A percentile compares a stretch with the other conserved stretches of the same genome.
phyloP scores from a whole-genome alignment of 768 basidiomycete species.

The Clitopilus passeckerianus region DNA sequence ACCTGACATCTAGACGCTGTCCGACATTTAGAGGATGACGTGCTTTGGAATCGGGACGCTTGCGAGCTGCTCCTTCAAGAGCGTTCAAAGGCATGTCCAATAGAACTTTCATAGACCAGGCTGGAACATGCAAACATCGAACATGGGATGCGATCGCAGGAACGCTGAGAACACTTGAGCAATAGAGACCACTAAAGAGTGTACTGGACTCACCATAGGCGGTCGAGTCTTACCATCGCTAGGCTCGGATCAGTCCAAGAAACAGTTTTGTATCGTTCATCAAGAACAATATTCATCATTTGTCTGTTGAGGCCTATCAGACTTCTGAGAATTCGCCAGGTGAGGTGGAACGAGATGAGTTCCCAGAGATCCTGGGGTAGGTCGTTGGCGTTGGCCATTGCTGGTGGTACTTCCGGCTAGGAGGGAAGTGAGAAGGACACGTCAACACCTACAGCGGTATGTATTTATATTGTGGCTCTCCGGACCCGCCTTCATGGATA shows the following conservation, averaged over 20 bases:
- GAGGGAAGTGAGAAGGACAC: too few relatives aligned
- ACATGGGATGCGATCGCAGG: constrained; percentile 26
- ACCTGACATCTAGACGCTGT: background rate
- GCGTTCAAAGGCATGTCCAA: constrained; percentile 9
- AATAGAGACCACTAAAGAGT: too few relatives aligned
- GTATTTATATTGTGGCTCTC: background rate
- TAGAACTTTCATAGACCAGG: constrained; percentile 34
- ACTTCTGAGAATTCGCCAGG: constrained; percentile 1
- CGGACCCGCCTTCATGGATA: background rate
- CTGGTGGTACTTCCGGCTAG: too few relatives aligned
- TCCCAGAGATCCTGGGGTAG: constrained; percentile 31
- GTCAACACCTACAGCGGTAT: background rate
- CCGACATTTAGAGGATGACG: background rate
- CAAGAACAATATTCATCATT: constrained; percentile 24
- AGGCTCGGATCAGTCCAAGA: constrained; percentile 25
- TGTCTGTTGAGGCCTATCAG: constrained; percentile 27
- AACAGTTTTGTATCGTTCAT: constrained; percentile 23
- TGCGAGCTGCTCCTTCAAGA: background rate
- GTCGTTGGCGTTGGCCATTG: constrained; percentile 2
- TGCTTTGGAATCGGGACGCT: background rate
- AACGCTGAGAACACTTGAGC: constrained; percentile 13
- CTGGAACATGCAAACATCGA: constrained; percentile 26
- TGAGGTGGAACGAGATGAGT: constrained; percentile 17
- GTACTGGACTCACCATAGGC: constrained; percentile 22
- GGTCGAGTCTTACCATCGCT: constrained; percentile 18